Percentiles rank a stretch among this genome's conserved stretches.
Conservation (phyloP, 2,329 filamentous ascomycete genomes). For the Albifimbria verrucaria region DNA sequence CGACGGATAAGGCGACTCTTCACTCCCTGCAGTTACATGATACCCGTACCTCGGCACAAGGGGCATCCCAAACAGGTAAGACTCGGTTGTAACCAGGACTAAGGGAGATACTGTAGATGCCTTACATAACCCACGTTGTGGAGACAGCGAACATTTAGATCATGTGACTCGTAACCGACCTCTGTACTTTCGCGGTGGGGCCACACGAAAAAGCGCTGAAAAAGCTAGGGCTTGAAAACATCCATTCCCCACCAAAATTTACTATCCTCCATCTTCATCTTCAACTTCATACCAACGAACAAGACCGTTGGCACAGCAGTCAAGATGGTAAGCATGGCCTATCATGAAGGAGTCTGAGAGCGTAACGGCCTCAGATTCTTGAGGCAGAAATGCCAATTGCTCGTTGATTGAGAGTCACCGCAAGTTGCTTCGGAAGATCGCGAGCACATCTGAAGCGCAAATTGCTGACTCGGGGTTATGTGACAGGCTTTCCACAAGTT, state of each 20-base stretch:
- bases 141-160: no score
- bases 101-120: no score
- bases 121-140: no score
- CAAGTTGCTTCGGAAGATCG: conserved; percentile 95
- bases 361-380: conserved; percentile 21
- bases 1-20: no score
- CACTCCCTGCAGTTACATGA: no score
- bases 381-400: conserved; percentile 43
- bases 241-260: conserved; percentile 39
- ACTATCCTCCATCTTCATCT: conserved; percentile 16
- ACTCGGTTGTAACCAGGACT: no score
- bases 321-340: conserved; percentile 67
- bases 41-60: no score
- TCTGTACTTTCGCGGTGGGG: conserved; percentile 15
- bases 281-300: conserved; percentile 32
- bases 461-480: conserved; percentile 93
- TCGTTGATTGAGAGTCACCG: conserved; percentile 66
- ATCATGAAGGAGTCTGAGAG: conserved; percentile 19
- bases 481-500: conserved; percentile 85
- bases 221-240: conserved; percentile 38
- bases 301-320: conserved; percentile 47
- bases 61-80: no score
- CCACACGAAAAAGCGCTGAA: conserved; percentile 15
- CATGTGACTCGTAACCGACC: conserved; percentile 40
- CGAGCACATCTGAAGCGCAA: conserved; percentile 84